Conservation (phyloP, 2,329 filamentous ascomycete species). For the Colletotrichum camelliae region DNA sequence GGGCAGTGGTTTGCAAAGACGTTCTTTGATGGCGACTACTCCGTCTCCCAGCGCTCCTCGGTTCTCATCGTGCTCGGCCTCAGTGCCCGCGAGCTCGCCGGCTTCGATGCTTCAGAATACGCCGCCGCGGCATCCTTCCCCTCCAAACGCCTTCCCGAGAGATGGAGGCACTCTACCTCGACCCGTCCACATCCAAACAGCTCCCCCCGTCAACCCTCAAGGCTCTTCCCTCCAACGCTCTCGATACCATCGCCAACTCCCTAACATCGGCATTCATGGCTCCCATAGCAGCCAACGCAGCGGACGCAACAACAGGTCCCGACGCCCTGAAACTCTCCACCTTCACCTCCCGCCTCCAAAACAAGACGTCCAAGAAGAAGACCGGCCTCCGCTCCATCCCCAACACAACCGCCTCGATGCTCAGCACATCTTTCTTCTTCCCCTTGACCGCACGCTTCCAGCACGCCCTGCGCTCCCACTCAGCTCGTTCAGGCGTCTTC, state of each 20-base stretch:
- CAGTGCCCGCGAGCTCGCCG: slow-evolving; percentile 82
- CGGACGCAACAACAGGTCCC: slow-evolving; percentile 80
- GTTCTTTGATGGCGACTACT: slow-evolving; percentile 93
- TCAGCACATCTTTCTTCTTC: slow-evolving; percentile 82
- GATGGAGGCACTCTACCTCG: slow-evolving; percentile 74
- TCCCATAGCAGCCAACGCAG: slow-evolving; percentile 81
- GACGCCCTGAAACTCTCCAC: slow-evolving; percentile 87
- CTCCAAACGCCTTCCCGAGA: slow-evolving; percentile 77
- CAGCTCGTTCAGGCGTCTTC: slow-evolving; percentile 57
- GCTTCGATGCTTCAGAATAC: slow-evolving; percentile 67
- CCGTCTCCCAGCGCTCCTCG: slow-evolving; percentile 80
- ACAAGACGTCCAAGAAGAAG: slow-evolving; percentile 31
- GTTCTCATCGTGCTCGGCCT: slow-evolving; percentile 85
- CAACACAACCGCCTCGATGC: slow-evolving; percentile 79
- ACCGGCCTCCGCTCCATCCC: slow-evolving; percentile 63
- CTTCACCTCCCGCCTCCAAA: slow-evolving; percentile 77
- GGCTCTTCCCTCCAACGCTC: slow-evolving; percentile 59
- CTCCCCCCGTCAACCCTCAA: slow-evolving; percentile 45
- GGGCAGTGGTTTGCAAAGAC: slow-evolving; percentile 83
- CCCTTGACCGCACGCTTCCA: slow-evolving; percentile 85
- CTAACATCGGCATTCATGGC: slow-evolving; percentile 77
- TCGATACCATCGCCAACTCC: slow-evolving; percentile 71
- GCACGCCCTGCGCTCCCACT: slow-evolving; percentile 55
- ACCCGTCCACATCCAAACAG: slow-evolving; percentile 27
- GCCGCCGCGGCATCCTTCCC: slow-evolving; percentile 68